A percentile compares a stretch with the other conserved stretches of the same genome.
phyloP scores from a whole-genome alignment of 73 alveolate genomes.

The Paraurostyla sp. region DNA sequence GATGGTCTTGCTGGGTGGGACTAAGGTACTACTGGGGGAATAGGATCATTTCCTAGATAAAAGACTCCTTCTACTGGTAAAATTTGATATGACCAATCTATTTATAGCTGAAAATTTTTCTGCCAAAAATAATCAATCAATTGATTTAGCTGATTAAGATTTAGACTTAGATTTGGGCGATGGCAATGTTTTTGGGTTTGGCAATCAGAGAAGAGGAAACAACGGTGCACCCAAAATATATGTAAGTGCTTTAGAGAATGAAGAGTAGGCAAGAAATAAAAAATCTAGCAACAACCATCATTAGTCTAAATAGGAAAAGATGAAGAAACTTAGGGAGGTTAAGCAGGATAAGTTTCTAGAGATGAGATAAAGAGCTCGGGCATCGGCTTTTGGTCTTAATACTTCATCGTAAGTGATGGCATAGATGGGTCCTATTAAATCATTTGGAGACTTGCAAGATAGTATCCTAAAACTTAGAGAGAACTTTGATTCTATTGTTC shows the following conservation, averaged over 20 bases:
- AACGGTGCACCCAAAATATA: neutral
- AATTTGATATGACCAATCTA: too few relatives aligned
- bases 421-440: slow-evolving; percentile 14
- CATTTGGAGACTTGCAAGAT: slow-evolving; percentile 5
- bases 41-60: neutral
- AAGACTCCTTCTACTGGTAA: slow-evolving; percentile 33
- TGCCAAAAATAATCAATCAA: neutral
- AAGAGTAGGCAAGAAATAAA: neutral
- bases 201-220: neutral
- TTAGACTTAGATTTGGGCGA: neutral
- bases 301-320: slow-evolving; percentile 3
- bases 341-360: neutral
- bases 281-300: neutral
- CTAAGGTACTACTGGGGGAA: neutral
- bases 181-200: neutral
- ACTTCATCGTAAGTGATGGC: neutral
- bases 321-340: slow-evolving; percentile 2
- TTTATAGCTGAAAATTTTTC: slow-evolving; percentile 5
- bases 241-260: neutral
- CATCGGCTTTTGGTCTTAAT: neutral
- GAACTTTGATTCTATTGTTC: slow-evolving; percentile 2
- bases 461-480: slow-evolving; percentile 6
- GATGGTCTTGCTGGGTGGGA: slow-evolving; percentile 14
- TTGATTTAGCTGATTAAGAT: neutral
- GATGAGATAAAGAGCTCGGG: slow-evolving; percentile 20